Percentiles rank a stretch among this genome's conserved stretches.
Evolutionary conservation across 495 filamentous ascomycete species (phyloP).

Genomic region (Daldinia loculata): DNA sequence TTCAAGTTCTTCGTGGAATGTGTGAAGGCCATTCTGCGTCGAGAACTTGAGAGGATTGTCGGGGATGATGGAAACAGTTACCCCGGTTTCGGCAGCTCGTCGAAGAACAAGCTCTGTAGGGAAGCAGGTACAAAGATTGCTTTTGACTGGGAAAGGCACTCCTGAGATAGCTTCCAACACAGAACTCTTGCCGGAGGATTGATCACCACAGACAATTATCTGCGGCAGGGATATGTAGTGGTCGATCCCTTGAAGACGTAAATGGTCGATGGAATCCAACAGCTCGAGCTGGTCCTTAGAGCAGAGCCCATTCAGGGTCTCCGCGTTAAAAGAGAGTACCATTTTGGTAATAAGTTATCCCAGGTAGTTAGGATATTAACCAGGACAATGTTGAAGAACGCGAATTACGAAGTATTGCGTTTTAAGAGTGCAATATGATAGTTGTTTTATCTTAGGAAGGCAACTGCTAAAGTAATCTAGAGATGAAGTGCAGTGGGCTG

Average conservation of each 20-base stretch:
- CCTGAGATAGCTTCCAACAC: constrained; percentile 71
- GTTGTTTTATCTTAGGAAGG: too few relatives aligned
- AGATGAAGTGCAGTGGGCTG: too few relatives aligned
- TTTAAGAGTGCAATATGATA: too few relatives aligned
- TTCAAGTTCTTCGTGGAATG: constrained; percentile 38
- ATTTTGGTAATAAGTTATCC: constrained; percentile 4
- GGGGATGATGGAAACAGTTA: constrained; percentile 41
- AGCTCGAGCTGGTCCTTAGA: constrained; percentile 44
- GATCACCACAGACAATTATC: constrained; percentile 68
- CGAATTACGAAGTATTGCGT: too few relatives aligned
- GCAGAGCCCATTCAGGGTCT: constrained; percentile 33
- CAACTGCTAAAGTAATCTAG: too few relatives aligned
- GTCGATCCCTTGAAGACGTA: constrained; percentile 60
- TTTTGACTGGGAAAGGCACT: constrained; percentile 62
- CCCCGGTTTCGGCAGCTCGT: constrained; percentile 34
- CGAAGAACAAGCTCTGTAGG: constrained; percentile 65
- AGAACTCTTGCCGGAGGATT: constrained; percentile 68
- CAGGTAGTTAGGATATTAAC: too few relatives aligned
- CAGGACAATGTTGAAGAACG: too few relatives aligned
- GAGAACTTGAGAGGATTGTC: constrained; percentile 45
- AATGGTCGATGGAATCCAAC: constrained; percentile 62
- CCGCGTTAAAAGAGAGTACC: constrained; percentile 25
- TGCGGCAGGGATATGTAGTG: constrained; percentile 63
- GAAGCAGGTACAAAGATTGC: constrained; percentile 62
- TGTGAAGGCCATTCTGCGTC: constrained; percentile 47